Conservation (phyloP, 108 stramenopile species). For the Cyclotella distinguenda region DNA sequence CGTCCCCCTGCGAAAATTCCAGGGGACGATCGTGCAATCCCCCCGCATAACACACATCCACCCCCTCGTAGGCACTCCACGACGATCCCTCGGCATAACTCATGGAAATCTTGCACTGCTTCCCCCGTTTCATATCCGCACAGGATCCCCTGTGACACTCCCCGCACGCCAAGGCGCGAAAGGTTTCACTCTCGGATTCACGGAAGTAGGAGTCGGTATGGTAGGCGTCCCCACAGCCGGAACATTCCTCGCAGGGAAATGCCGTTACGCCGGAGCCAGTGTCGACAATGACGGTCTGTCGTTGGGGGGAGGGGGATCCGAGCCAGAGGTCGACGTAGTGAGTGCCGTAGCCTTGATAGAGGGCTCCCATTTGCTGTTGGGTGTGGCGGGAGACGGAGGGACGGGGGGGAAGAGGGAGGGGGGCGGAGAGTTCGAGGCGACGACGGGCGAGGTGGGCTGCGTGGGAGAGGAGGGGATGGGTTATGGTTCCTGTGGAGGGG, state of each 20-base stretch:
- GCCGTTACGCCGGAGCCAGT: conserved; percentile 92
- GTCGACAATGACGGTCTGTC: conserved; percentile 97
- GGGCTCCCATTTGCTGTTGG: conserved; percentile 49
- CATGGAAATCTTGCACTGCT: conserved; percentile 49
- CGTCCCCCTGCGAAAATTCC: conserved; percentile 1
- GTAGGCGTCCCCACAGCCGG: conserved; percentile 68
- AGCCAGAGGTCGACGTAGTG: conserved; percentile 95
- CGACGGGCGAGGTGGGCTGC: conserved; percentile 31
- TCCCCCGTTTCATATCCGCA: conserved; percentile 16
- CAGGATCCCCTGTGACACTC: conserved; percentile 37
- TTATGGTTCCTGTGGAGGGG: conserved; percentile 25
- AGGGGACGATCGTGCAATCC: conserved; percentile 57
- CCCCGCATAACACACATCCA: conserved; percentile 69
- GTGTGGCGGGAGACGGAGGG: conserved; percentile 30
- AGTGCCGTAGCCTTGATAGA: conserved; percentile 85
- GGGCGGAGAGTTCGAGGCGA: conserved; percentile 2
- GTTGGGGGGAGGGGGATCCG: conserved; percentile 90
- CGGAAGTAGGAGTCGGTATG: conserved; percentile 63
- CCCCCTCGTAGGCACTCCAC: conserved; percentile 76
- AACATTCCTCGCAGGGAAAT: conserved; percentile 91
- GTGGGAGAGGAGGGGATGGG: conserved; percentile 45
- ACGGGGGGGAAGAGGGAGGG: conserved; percentile 26
- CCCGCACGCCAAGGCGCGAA: conserved; percentile 29
- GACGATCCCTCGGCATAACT: conserved; percentile 75
- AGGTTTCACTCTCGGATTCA: conserved; percentile 14